Evolutionary conservation across 768 basidiomycete genomes (phyloP), one percentile per base, ranked within the genome.

Genomic region (Tricholoma matsutake): DNA sequence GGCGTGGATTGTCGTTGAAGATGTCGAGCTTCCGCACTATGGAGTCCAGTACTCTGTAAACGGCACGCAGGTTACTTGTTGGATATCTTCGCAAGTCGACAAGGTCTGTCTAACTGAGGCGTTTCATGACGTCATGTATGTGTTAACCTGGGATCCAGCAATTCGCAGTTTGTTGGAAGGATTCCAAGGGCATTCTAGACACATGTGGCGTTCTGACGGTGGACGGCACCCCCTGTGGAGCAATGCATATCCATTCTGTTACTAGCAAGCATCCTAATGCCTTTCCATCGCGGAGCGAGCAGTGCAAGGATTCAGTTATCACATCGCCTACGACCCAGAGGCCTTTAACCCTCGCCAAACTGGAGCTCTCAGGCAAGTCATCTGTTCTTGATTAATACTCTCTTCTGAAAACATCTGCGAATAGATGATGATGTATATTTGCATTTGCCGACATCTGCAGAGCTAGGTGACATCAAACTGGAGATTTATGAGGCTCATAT

Each of bases 11-110:
- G 25, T 41, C 9, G 41, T 57, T 6, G 56, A 57, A 6, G 56
- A 31, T n/a, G 43, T 39, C 41, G 56, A 57, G 39, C 41, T 57
- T 11, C 35, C 56, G 7, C 25, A 73, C 47, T 69, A 73, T 29
- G 32, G 54, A 2, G 32, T 64, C 5, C 57, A 67, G 37, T 49
- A 64, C 22, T 63, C 59, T 4, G 52, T 54, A 16, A 64, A 72
- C 39, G 63, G 65, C 6, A 65, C 32, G 22, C 37, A 63, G 55
- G 65, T 62, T 0, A 65, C 69, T 8, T 73, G 72, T 56, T 75
- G 72, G 72, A 69, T 76, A 34, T 64, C 69, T 6, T 72, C 71
- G 10, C 65, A 70, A 56, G 57, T 63, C 7, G 63, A 62, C 25
- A 71, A 71, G 60, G 71, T 71, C 0, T 10, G 67, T 20, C 6